Conservation (phyloP, 2,329 filamentous ascomycete species). For the Colletotrichum chlorophyti region DNA sequence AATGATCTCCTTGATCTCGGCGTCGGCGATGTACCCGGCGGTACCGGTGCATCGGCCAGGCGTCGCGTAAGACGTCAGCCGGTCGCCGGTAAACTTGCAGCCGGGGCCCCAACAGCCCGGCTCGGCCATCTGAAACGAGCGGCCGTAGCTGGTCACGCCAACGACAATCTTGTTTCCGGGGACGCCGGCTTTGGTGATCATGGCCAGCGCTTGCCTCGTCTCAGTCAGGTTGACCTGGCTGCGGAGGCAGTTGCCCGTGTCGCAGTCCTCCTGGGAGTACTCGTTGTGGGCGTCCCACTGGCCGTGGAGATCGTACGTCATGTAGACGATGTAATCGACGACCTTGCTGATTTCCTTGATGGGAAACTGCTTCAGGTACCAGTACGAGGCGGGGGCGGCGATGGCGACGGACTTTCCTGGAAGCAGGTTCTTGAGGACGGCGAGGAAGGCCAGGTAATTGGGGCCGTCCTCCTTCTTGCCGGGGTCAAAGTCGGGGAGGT, state of each 20-base stretch:
- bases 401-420: constrained; percentile 28
- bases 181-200: no score
- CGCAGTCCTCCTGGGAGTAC: constrained; percentile 34
- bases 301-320: constrained; percentile 45
- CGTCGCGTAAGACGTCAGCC: constrained; percentile 29
- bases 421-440: constrained; percentile 19
- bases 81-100: constrained; percentile 35
- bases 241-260: constrained; percentile 41
- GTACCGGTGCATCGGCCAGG: constrained; percentile 37
- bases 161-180: constrained; percentile 33
- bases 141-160: constrained; percentile 37
- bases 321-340: constrained; percentile 42
- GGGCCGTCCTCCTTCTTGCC: constrained; percentile 34
- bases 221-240: constrained; percentile 43
- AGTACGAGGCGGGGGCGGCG: constrained; percentile 38
- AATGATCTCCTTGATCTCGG: constrained; percentile 36
- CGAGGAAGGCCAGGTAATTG: constrained; percentile 41
- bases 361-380: constrained; percentile 42
- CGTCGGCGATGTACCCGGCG: constrained; percentile 38
- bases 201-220: constrained; percentile 28
- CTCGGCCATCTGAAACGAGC: constrained; percentile 37
- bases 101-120: constrained; percentile 32
- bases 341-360: constrained; percentile 31
- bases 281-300: constrained; percentile 41
- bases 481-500: constrained; percentile 34